Evolutionary conservation across 2,329 filamentous ascomycete genomes (phyloP).

Genomic region (Conoideocrella luteorostrata): DNA sequence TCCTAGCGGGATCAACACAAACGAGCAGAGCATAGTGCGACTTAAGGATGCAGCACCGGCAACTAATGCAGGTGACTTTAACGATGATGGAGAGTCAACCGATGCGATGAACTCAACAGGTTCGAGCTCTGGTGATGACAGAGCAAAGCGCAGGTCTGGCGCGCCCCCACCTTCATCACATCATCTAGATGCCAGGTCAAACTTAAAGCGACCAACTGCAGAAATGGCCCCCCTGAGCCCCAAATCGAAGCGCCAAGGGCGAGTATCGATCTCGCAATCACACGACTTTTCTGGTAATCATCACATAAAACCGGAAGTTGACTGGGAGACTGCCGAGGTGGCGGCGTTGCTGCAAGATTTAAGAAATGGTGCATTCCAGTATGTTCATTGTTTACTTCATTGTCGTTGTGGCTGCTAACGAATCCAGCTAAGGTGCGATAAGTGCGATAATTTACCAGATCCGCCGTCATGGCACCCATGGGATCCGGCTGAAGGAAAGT

Average conservation of each 20-base stretch:
- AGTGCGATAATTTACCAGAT: constrained; percentile 5
- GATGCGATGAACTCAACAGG: constrained; percentile 3
- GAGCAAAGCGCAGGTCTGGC: constrained; percentile 3
- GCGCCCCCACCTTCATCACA: constrained; percentile 1
- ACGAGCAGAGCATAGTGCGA: constrained; percentile 5
- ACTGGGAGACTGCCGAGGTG: constrained; percentile 1
- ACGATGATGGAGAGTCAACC: not conserved
- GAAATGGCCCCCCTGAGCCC: not conserved
- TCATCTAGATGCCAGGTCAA: not conserved
- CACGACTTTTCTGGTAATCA: not conserved
- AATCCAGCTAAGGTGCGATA: constrained; percentile 1
- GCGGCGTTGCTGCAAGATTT: constrained; percentile 4
- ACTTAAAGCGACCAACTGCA: not conserved
- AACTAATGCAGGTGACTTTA: constrained; percentile 1
- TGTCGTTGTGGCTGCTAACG: not conserved
- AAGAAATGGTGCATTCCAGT: not conserved
- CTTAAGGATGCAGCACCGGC: not conserved
- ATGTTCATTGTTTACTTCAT: not conserved
- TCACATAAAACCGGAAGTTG: not conserved
- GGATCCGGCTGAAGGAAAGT: not conserved
- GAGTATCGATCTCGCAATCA: not conserved
- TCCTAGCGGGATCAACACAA: not conserved
- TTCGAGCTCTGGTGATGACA: not conserved
- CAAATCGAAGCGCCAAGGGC: constrained; percentile 4
- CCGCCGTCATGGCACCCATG: constrained; percentile 4